Conservation (phyloP, 805 yeast genomes). For the Cyberlindnera veronae region DNA sequence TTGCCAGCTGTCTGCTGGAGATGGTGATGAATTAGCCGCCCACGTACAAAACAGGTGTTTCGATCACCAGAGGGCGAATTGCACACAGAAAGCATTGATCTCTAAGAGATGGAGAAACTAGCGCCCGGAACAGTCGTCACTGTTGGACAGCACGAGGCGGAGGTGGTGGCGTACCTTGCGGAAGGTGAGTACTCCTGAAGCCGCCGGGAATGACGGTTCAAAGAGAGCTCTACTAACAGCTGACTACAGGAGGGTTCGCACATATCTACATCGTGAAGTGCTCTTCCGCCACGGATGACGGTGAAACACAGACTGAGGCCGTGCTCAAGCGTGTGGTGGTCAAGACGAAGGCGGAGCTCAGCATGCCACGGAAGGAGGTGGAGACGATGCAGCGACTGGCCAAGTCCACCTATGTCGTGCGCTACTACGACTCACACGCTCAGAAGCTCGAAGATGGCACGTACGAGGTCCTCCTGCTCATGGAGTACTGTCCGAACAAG, state of each 20-base stretch:
- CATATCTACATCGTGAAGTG: slow-evolving; percentile 68
- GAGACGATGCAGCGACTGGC: slow-evolving; percentile 69
- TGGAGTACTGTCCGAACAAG: slow-evolving; percentile 90
- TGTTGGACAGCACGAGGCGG: slow-evolving; percentile 60
- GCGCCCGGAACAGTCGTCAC: slow-evolving; percentile 50
- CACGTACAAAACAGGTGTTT: no score
- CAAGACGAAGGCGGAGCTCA: slow-evolving; percentile 64
- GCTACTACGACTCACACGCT: slow-evolving; percentile 75
- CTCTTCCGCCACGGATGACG: slow-evolving; percentile 41
- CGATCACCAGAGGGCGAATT: no score
- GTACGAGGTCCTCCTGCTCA: slow-evolving; percentile 84
- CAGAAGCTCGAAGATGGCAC: slow-evolving; percentile 48
- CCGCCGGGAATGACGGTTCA: no score
- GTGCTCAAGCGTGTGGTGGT: slow-evolving; percentile 75
- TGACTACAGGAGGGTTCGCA: slow-evolving; percentile 63
- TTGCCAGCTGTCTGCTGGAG: no score
- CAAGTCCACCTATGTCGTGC: slow-evolving; percentile 56
- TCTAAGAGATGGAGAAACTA: slow-evolving; percentile 23
- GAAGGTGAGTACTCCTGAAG: slow-evolving; percentile 60
- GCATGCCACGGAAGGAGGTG: slow-evolving; percentile 66
- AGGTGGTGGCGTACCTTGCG: slow-evolving; percentile 54
- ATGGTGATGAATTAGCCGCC: no score
- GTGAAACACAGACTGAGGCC: slow-evolving; percentile 51
- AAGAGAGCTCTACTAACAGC: slow-evolving; percentile 7
- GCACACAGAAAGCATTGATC: no score